A percentile compares a stretch with the other conserved stretches of the same genome.
These are phyloP conservation scores for Salix suchowensis DNA, from an alignment of 345 rosid species.

Conservation along the genomic window DNA sequence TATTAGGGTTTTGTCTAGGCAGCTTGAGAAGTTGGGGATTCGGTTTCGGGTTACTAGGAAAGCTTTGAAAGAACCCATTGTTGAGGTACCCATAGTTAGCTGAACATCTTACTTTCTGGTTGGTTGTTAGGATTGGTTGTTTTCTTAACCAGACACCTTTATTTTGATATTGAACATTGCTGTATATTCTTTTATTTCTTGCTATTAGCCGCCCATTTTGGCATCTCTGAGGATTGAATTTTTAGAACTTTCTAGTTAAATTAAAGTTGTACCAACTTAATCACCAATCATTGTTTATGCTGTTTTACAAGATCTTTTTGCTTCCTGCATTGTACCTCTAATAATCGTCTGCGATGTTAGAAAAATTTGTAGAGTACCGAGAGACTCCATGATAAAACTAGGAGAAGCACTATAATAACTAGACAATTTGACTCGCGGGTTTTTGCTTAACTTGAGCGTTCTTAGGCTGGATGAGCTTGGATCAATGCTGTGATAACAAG, in stretches of 20 bases:
- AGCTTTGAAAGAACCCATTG: constrained; percentile 68
- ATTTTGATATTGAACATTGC: too few relatives aligned
- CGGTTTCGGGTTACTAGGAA: constrained; percentile 77
- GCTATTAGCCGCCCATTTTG: neutral
- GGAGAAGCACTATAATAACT: neutral
- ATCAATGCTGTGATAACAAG: neutral
- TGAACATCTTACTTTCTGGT: neutral
- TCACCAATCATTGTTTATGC: neutral
- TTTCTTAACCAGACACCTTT: neutral
- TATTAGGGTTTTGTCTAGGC: constrained; percentile 68
- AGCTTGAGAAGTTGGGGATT: constrained; percentile 87
- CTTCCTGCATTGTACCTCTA: neutral
- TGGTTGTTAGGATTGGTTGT: neutral
- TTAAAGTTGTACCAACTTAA: neutral
- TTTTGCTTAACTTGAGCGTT: neutral
- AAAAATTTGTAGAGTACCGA: neutral
- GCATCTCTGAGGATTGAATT: neutral
- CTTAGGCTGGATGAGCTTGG: neutral
- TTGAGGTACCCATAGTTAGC: constrained; percentile 44
- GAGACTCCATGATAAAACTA: neutral
- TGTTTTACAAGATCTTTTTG: neutral
- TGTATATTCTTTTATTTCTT: too few relatives aligned
- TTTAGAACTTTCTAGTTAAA: neutral
- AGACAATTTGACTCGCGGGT: neutral
- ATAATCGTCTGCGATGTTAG: neutral